Evolutionary conservation across 2,329 filamentous ascomycete genomes (phyloP), one percentile per base, ranked within the genome.

Genomic region (Rutstroemia sp.): DNA sequence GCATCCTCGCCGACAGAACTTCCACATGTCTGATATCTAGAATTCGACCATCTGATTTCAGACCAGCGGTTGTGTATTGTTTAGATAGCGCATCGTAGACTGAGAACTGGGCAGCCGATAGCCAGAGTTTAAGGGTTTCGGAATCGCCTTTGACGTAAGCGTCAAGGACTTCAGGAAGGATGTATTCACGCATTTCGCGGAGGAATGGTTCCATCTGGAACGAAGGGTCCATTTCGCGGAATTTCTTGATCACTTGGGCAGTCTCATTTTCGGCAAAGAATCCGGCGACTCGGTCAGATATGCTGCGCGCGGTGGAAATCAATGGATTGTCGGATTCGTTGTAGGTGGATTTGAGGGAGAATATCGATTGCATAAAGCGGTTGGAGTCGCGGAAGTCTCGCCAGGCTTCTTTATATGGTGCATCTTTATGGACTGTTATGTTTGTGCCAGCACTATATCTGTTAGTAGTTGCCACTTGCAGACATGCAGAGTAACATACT

Each of bases 261-360:
- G 91, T 96, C 76, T 99, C 94, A 72, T 97, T 99, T 73, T 99
- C 94, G 60, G 94, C 94, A 64, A 99, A 99, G 76, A 96, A 99
- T 27, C 94, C 91, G 48, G 88, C 90, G 41, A 99, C 84, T 57
- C 88, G 84, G 72, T 99, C 94, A 34, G 92, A 92, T 65, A 99
- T 96, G 71, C 89, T 91, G 69, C 94, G 87, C 1, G 68, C 94
- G 0, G 92, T 97, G 48, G 86, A 88, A 61, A 99, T 89, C 45
- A 99, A 79, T 6, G 94, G 92, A 72, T 99, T 99, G 70, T 99
- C 94, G 10, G 94, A 97, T 74, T 99, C 94, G 64, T 95, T 87
- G 75, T 97, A 97, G 56, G 86, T 85, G 56, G 82, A 84, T 73
- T 92, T 92, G 74, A 96, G 83, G 69, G 79, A 84, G 74, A 96